Conservation (phyloP, 208 protist genomes). For the Acanthamoeba healyi region DNA sequence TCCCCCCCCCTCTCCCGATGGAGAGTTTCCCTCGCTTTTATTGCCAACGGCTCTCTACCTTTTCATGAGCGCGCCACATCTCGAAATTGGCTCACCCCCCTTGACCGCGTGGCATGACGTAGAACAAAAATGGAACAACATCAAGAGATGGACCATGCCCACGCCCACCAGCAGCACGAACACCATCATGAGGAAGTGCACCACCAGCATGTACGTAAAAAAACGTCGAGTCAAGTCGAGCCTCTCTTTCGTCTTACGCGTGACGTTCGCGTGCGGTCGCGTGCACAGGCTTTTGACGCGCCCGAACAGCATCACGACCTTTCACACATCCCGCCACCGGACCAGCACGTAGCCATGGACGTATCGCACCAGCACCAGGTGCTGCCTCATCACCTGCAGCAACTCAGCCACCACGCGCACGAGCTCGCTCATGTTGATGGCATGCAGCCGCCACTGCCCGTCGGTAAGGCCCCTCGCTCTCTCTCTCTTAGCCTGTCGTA, state of each 20-base stretch:
- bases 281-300: background rate
- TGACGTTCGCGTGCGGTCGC: too few species aligned
- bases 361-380: background rate
- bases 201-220: constrained; percentile 12
- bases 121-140: background rate
- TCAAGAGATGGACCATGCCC: background rate
- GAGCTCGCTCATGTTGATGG: background rate
- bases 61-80: too few species aligned
- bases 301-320: background rate
- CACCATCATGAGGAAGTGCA: background rate
- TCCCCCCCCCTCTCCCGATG: too few species aligned
- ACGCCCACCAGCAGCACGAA: too few species aligned
- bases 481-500: background rate
- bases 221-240: too few species aligned
- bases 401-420: background rate
- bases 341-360: background rate
- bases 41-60: too few species aligned
- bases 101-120: too few species aligned
- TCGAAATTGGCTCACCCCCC: too few species aligned
- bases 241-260: too few species aligned
- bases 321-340: background rate
- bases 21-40: too few species aligned
- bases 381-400: background rate
- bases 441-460: background rate
- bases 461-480: background rate